Conservation (phyloP, 1,139 yeast species). For the Zhuliangozyma parablackwelliae region DNA sequence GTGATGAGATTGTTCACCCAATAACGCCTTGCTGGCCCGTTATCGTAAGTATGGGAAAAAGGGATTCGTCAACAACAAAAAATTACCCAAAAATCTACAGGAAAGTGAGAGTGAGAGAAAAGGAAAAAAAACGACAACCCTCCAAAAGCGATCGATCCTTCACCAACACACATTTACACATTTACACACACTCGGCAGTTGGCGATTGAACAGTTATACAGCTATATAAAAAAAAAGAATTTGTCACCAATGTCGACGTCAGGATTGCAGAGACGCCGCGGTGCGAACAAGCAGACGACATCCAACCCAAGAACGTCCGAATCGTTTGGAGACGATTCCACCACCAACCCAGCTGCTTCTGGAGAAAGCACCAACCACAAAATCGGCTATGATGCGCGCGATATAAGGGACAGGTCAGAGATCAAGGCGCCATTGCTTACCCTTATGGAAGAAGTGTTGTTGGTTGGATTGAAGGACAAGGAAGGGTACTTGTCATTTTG, state of each 20-base stretch:
- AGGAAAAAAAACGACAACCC: too few relatives aligned
- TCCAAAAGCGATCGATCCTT: too few relatives aligned
- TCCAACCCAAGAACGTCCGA: constrained; percentile 8
- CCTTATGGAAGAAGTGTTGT: constrained; percentile 90
- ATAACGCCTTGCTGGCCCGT: too few relatives aligned
- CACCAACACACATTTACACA: too few relatives aligned
- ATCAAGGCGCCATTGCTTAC: constrained; percentile 67
- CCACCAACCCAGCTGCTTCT: constrained; percentile 11
- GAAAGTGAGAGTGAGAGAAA: too few relatives aligned
- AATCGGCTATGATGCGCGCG: constrained; percentile 81
- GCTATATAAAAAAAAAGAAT: too few relatives aligned
- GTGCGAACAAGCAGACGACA: constrained; percentile 22
- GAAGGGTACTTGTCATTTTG: constrained; percentile 96
- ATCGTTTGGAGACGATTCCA: constrained; percentile 9
- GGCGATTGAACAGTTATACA: too few relatives aligned
- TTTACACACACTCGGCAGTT: too few relatives aligned
- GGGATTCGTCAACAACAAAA: too few relatives aligned
- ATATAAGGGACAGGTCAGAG: constrained; percentile 47
- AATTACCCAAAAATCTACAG: too few relatives aligned
- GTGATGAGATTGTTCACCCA: too few relatives aligned
- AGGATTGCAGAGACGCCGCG: constrained; percentile 48
- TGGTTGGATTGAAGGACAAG: constrained; percentile 89
- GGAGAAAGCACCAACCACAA: constrained; percentile 39
- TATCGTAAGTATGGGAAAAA: too few relatives aligned
- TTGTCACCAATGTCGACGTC: constrained; percentile 24